Evolutionary conservation across 192 early-diverging fungal species (phyloP).

Genomic region (Coemansia sp.): DNA sequence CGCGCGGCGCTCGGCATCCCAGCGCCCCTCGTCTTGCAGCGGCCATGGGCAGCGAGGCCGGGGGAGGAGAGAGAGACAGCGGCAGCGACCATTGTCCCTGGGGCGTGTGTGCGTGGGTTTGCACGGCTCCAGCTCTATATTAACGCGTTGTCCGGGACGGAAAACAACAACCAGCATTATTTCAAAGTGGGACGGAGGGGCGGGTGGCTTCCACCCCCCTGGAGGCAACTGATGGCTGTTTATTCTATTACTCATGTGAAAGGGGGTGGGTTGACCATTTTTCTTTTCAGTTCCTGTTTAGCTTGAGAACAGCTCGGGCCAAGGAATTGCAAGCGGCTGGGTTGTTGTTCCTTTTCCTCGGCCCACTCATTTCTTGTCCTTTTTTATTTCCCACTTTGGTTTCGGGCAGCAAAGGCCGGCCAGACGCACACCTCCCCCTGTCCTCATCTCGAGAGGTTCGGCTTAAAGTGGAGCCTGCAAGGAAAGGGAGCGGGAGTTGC

Average conservation of each 20-base stretch:
- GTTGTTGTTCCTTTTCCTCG: neutral
- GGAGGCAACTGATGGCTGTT: neutral
- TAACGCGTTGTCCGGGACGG: neutral
- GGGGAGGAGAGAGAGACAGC: neutral
- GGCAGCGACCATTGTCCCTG: constrained; percentile 1
- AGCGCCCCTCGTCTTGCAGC: neutral
- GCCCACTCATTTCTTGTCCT: neutral
- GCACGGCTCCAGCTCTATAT: constrained; percentile 7
- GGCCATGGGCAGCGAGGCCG: neutral
- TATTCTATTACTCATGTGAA: constrained; percentile 3
- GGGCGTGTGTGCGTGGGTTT: no score
- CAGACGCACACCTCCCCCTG: no score
- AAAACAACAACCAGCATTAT: neutral
- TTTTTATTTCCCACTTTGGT: neutral
- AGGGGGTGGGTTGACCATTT: constrained; percentile 9
- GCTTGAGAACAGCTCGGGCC: neutral
- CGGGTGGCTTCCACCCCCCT: neutral
- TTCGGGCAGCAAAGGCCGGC: neutral
- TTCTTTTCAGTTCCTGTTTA: neutral
- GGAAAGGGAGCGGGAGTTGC: neutral
- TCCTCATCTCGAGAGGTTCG: no score
- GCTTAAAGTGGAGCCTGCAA: neutral
- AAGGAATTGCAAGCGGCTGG: no score
- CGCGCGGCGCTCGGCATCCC: neutral
- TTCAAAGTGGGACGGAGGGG: neutral